phyloP scores from a whole-genome alignment of 371 early-diverging fungal species.

The Mucor mucedo region DNA sequence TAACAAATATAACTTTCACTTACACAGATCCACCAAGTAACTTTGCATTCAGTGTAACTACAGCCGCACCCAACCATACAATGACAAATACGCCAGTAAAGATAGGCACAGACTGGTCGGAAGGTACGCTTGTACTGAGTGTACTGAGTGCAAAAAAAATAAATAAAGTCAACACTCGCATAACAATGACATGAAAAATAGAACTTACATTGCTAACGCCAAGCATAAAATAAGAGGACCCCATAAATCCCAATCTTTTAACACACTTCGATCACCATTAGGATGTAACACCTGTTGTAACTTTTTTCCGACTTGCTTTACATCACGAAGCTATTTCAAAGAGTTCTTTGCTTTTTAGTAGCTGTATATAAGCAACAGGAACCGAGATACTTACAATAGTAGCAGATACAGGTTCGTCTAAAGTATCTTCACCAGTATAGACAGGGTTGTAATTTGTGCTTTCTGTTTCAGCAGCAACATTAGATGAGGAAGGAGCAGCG shows the following conservation, averaged over 20 bases:
- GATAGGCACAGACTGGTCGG: slow-evolving; percentile 78
- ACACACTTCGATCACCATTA: slow-evolving; percentile 64
- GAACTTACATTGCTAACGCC: slow-evolving; percentile 75
- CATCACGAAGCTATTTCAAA: slow-evolving; percentile 71
- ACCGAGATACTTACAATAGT: slow-evolving; percentile 66
- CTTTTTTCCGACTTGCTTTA: slow-evolving; percentile 75
- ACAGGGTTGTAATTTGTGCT: background rate
- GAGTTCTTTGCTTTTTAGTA: too few relatives aligned
- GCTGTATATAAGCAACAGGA: background rate
- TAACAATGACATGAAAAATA: background rate
- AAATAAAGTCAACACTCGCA: background rate
- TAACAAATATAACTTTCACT: background rate
- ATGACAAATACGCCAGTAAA: slow-evolving; percentile 92
- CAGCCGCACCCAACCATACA: slow-evolving; percentile 90
- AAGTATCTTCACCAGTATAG: slow-evolving; percentile 64
- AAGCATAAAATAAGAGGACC: slow-evolving; percentile 92
- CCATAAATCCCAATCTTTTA: slow-evolving; percentile 95
- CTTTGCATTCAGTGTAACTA: slow-evolving; percentile 92
- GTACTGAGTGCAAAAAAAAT: slow-evolving; percentile 37
- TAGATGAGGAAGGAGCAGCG: slow-evolving; percentile 13
- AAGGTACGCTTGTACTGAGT: slow-evolving; percentile 67
- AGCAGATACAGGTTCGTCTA: slow-evolving; percentile 90
- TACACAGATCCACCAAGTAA: slow-evolving; percentile 86
- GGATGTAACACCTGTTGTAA: slow-evolving; percentile 78
- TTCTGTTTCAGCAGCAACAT: background rate